A percentile compares a stretch with the other conserved stretches of the same genome.
phyloP scores from a whole-genome alignment of 2,329 filamentous ascomycete species.

The Penicillium expansum region DNA sequence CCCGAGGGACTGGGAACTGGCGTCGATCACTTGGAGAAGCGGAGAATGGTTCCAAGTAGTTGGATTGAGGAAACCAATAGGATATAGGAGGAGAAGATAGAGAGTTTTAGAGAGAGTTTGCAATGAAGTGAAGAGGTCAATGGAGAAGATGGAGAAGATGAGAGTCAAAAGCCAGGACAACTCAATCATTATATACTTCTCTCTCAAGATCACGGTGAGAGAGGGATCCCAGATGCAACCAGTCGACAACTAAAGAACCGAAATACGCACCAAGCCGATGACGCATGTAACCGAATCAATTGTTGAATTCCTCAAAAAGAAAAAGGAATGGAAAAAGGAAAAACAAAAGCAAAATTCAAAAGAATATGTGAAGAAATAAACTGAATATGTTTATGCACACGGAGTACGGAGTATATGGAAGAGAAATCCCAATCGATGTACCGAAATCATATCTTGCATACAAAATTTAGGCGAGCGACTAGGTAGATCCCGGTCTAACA shows the following conservation, averaged over 20 bases:
- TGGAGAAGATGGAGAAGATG: background rate
- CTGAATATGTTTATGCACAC: too few relatives aligned
- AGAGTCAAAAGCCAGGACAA: background rate
- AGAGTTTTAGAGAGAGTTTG: background rate
- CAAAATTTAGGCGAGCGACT: background rate
- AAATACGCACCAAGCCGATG: background rate
- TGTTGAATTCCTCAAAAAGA: background rate
- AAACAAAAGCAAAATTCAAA: background rate
- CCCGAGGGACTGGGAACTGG: constrained; percentile 19
- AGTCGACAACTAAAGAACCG: background rate
- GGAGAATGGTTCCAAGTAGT: constrained; percentile 12
- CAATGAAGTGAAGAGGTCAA: background rate
- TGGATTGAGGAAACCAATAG: background rate
- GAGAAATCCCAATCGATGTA: background rate
- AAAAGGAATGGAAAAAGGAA: background rate
- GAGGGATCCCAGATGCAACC: background rate
- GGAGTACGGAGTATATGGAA: too few relatives aligned
- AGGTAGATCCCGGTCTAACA: background rate
- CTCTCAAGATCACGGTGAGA: background rate
- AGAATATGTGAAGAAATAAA: background rate
- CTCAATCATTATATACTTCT: constrained; percentile 2
- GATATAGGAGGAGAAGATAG: background rate
- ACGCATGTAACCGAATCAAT: background rate
- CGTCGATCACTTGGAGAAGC: constrained; percentile 21
- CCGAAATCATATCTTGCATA: background rate